Percentiles rank a stretch among this genome's conserved stretches.
These are phyloP conservation scores for Candida frijolesensis DNA, from an alignment of 1,139 yeast species.

Conservation along the genomic window DNA sequence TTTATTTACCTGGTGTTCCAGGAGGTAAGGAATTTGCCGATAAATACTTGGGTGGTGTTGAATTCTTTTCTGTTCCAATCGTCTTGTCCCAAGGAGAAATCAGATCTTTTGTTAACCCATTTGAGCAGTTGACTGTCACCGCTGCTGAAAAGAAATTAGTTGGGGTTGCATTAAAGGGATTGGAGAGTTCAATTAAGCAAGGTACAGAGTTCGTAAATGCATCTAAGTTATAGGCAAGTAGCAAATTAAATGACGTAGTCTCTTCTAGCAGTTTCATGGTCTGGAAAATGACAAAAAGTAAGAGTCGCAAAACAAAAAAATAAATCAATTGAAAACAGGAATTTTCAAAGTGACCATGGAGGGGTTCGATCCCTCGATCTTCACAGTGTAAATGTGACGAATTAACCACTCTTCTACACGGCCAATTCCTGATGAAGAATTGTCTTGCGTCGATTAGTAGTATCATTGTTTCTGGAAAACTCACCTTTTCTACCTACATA, in stretches of 20 bases:
- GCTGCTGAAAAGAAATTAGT: conserved; percentile 49
- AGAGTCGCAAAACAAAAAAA: background rate
- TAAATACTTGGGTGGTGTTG: conserved; percentile 40
- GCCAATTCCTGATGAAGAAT: background rate
- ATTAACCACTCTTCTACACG: conserved; percentile 14
- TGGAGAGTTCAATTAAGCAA: conserved; percentile 58
- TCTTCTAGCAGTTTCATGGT: too few relatives aligned
- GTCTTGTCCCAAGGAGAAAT: conserved; percentile 53
- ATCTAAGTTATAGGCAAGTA: conserved; percentile 38
- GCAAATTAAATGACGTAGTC: background rate
- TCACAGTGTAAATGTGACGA: conserved; percentile 14
- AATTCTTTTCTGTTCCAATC: conserved; percentile 67
- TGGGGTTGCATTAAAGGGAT: conserved; percentile 54
- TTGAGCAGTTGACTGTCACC: conserved; percentile 38
- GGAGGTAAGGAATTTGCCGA: conserved; percentile 50
- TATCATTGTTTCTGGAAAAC: too few relatives aligned
- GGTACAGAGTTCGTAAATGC: conserved; percentile 60
- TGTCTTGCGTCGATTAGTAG: too few relatives aligned
- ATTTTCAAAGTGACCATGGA: background rate
- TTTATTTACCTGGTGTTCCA: conserved; percentile 58
- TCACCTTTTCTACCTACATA: too few relatives aligned
- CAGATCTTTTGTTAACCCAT: conserved; percentile 47
- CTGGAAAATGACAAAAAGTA: too few relatives aligned
- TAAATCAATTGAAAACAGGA: background rate
- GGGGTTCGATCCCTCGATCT: conserved; percentile 5